Conservation (phyloP, 148 eudicot genomes). For the Rhododendron williamsianum region DNA sequence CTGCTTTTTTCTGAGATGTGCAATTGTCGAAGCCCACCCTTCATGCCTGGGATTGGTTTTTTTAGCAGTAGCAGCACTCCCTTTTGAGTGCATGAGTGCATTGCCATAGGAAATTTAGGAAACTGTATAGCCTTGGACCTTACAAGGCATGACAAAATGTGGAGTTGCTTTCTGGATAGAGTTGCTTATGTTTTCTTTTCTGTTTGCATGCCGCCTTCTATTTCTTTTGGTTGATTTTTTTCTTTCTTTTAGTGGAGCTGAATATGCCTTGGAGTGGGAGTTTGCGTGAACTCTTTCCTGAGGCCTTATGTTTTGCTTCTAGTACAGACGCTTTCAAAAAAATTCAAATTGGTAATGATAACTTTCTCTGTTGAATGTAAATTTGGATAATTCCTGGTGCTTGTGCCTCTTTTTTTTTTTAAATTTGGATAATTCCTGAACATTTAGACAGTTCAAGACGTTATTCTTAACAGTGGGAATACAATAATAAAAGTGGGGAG, state of each 20-base stretch:
- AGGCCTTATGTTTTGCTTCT: neutral
- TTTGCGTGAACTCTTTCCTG: neutral
- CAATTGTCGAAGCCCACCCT: neutral
- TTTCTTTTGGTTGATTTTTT: neutral
- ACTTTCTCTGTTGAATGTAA: neutral
- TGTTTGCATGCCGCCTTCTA: neutral
- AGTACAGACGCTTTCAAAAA: neutral
- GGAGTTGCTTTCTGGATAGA: neutral
- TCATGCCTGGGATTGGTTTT: neutral
- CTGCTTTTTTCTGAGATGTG: constrained; percentile 47
- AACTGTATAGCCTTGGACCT: neutral
- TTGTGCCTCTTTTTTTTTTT: neutral
- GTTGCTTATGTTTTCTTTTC: neutral
- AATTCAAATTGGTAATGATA: neutral
- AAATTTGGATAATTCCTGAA: neutral
- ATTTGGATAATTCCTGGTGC: neutral
- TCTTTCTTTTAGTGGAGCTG: neutral
- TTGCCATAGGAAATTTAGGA: constrained; percentile 1
- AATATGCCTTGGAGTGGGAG: neutral
- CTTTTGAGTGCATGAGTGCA: constrained; percentile 6
- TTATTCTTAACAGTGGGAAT: neutral
- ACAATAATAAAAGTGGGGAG: no score
- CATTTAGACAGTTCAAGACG: neutral
- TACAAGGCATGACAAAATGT: constrained; percentile 1
- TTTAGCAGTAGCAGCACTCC: constrained; percentile 7